Evolutionary conservation across 495 filamentous ascomycete genomes (phyloP), one percentile per base, ranked within the genome.

Genomic region (Lasiosphaeria hispida): DNA sequence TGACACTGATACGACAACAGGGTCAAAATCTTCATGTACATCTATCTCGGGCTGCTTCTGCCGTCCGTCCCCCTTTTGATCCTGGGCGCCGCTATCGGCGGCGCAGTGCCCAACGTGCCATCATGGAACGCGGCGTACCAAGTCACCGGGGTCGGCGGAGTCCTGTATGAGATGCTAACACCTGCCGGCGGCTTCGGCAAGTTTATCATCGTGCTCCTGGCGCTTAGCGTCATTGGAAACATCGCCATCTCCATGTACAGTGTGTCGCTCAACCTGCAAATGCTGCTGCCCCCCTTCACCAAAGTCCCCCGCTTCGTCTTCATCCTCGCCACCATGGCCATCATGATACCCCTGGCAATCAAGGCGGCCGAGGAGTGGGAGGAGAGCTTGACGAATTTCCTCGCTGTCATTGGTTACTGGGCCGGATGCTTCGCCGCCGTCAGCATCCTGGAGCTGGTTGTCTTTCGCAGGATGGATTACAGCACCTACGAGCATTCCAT

Each of bases 401-500:
- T 83, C 36, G 71, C 75, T 10, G 63, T 82, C 10, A 81, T 81
- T 51, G 78, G 77, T 2, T 83, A 81, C 62, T 83, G 79, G 78
- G 69, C 77, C 1, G 78, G 76, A 3, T 78, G 76, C 9, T 82
- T 79, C 52, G 74, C 77, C 36, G 77, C 72, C 0, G 70, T 82
- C 13, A 53, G 78, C 7, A 60, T 78, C n/a, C 62, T 68, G 11
- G 80, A 83, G 60, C 65, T 77, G 58, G 67, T 80, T 41, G 63
- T 79, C 3, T 82, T 82, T 57, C 64, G 72, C 23, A 45, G 48
- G 38, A 57, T 70, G 65, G 68, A 74, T 43, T 73, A 68, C 30
- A 60, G 65, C 1, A 72, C 68, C 2, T 80, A 74, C 44, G 72
- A 76, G 7, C 71, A 76, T 15, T 66, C 62, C 10, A 73, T 75